These are phyloP conservation scores for Pythium biforme DNA, from an alignment of 352 stramenopile genomes.

Conservation along the genomic window DNA sequence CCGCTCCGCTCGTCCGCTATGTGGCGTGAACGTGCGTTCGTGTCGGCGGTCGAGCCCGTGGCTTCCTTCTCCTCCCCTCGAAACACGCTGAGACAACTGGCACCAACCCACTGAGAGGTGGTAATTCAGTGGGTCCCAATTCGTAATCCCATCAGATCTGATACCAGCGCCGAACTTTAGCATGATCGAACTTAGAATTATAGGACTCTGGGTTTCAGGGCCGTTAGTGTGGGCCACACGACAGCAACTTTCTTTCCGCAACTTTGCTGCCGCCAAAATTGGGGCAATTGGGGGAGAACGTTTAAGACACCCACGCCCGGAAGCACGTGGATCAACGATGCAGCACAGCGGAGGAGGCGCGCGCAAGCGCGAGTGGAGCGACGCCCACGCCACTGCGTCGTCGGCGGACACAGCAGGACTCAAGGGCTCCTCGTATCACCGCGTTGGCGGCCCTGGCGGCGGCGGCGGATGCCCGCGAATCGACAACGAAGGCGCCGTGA, in stretches of 20 bases:
- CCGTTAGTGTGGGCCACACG: conserved; percentile 8
- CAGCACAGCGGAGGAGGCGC: conserved; percentile 9
- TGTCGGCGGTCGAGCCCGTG: background rate
- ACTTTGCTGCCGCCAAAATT: conserved; percentile 1
- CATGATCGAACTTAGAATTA: background rate
- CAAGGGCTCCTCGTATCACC: no score
- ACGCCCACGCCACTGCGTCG: background rate
- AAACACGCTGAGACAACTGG: background rate
- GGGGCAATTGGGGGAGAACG: background rate
- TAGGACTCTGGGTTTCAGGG: background rate
- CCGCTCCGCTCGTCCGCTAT: background rate
- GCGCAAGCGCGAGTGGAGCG: conserved; percentile 43
- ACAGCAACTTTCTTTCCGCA: conserved; percentile 6
- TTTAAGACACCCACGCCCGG: no score
- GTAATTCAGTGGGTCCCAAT: background rate
- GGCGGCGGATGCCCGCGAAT: background rate
- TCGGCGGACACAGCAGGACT: no score
- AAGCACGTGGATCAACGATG: no score
- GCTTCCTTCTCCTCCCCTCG: background rate
- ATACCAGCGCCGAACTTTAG: background rate
- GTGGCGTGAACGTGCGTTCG: background rate
- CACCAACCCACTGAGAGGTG: no score
- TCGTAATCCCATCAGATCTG: background rate
- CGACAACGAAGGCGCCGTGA: conserved; percentile 33
- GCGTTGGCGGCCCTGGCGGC: background rate